These are phyloP conservation scores for Kwoniella pini DNA, from an alignment of 768 basidiomycete genomes.

Conservation along the genomic window DNA sequence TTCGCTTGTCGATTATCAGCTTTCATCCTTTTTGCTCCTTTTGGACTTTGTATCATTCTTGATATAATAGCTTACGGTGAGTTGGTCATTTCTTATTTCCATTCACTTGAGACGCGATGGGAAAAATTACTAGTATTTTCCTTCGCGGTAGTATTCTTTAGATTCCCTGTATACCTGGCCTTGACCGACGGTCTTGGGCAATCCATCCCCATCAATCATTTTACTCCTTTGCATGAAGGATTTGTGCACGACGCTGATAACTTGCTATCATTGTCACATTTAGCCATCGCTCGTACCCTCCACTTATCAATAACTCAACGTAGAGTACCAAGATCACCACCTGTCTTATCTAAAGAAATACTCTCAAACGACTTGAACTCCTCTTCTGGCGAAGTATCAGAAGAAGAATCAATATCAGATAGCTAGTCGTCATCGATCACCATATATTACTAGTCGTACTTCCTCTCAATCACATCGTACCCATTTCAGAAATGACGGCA, in stretches of 20 bases:
- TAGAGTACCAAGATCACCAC: slow-evolving; percentile 28
- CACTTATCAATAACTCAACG: slow-evolving; percentile 27
- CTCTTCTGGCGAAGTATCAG: slow-evolving; percentile 15
- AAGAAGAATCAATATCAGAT: slow-evolving; percentile 17
- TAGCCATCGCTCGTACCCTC: slow-evolving; percentile 33
- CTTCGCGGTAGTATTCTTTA: too few species aligned
- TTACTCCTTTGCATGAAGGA: too few species aligned
- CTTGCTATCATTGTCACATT: too few species aligned
- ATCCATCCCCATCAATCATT: too few species aligned
- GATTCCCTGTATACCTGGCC: too few species aligned
- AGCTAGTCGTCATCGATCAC: not conserved
- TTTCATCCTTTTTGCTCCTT: slow-evolving; percentile 27
- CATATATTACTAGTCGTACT: too few species aligned
- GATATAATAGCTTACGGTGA: slow-evolving; percentile 35
- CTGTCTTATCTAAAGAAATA: slow-evolving; percentile 13
- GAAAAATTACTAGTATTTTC: too few species aligned
- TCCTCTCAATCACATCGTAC: too few species aligned
- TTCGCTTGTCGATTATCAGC: slow-evolving; percentile 26
- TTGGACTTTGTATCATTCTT: slow-evolving; percentile 23
- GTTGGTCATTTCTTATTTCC: too few species aligned
- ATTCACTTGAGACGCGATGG: too few species aligned
- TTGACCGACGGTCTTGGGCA: too few species aligned
- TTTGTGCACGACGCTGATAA: not conserved
- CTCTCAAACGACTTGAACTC: slow-evolving; percentile 14
- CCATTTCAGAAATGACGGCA: too few species aligned